Percentiles rank a stretch among this genome's conserved stretches.
Evolutionary conservation across 768 basidiomycete species (phyloP).

Genomic region (Lentinula aciculospora): DNA sequence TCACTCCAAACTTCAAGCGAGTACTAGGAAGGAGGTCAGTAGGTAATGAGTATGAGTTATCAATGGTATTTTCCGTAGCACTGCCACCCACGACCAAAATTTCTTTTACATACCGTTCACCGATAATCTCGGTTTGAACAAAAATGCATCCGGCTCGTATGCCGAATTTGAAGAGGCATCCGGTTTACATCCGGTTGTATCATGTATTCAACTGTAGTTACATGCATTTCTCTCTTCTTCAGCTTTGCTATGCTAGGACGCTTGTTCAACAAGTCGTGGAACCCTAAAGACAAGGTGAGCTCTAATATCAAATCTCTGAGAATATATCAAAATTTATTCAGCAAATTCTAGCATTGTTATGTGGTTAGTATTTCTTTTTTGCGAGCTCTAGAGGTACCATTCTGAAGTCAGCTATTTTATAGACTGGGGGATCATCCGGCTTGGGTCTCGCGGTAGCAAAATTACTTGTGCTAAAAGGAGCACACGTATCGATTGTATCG

Average conservation of each 20-base stretch:
- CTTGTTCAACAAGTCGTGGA: neutral
- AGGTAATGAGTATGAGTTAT: too few species aligned
- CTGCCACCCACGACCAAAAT: too few species aligned
- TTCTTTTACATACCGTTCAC: neutral
- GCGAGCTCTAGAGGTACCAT: neutral
- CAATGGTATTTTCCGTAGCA: too few species aligned
- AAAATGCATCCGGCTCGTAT: too few species aligned
- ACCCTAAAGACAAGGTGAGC: neutral
- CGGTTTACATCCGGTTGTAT: too few species aligned
- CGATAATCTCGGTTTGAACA: neutral
- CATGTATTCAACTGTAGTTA: neutral
- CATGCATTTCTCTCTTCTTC: neutral
- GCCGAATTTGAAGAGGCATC: too few species aligned
- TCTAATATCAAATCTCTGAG: too few species aligned
- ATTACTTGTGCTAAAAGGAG: constrained; percentile 63
- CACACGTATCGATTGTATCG: constrained; percentile 83
- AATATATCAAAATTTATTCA: neutral
- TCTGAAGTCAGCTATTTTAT: neutral
- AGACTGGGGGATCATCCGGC: constrained; percentile 76
- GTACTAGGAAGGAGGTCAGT: too few species aligned
- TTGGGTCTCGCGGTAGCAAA: constrained; percentile 73
- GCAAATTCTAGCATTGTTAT: neutral
- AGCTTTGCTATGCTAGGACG: neutral
- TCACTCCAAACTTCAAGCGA: too few species aligned
- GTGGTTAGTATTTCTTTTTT: neutral